Percentiles rank a stretch among this genome's conserved stretches.
Evolutionary conservation across 768 basidiomycete genomes (phyloP).

Genomic region (Candolleomyces efflorescens): DNA sequence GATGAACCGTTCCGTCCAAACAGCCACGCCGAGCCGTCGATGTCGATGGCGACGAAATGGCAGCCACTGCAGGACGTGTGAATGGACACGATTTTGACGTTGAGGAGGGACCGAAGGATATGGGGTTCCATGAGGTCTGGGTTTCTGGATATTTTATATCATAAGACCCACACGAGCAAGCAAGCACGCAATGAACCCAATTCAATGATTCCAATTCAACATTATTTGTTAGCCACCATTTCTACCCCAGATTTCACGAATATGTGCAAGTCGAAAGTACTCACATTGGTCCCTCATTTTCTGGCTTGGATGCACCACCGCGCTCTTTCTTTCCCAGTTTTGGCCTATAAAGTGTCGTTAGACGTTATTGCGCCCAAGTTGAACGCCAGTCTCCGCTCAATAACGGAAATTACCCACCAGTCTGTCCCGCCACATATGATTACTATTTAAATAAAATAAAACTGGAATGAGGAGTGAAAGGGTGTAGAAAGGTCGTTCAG

Average conservation of each 20-base stretch:
- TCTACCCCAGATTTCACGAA: not conserved
- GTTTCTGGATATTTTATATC: constrained; percentile 30
- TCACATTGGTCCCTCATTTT: constrained; percentile 36
- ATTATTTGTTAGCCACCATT: constrained; percentile 1
- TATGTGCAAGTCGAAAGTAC: constrained; percentile 11
- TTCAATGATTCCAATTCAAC: constrained; percentile 1
- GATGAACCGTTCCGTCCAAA: constrained; percentile 81
- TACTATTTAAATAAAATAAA: constrained; percentile 38
- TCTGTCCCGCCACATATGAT: constrained; percentile 84
- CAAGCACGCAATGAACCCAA: constrained; percentile 1
- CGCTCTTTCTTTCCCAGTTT: constrained; percentile 75
- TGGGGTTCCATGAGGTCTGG: constrained; percentile 87
- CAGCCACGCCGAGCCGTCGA: constrained; percentile 80
- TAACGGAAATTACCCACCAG: constrained; percentile 54
- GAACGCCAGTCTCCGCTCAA: constrained; percentile 13
- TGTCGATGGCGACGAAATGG: constrained; percentile 71
- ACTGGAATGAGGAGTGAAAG: constrained; percentile 16
- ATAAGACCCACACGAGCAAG: not conserved
- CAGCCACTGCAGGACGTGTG: constrained; percentile 75
- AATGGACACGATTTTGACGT: constrained; percentile 67
- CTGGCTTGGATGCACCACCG: constrained; percentile 39
- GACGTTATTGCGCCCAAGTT: not conserved
- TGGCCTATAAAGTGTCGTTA: constrained; percentile 44
- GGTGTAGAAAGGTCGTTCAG: constrained; percentile 10
- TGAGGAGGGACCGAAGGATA: constrained; percentile 83